These are phyloP conservation scores for Phytopythium litorale DNA, from an alignment of 352 stramenopile genomes.

Conservation along the genomic window DNA sequence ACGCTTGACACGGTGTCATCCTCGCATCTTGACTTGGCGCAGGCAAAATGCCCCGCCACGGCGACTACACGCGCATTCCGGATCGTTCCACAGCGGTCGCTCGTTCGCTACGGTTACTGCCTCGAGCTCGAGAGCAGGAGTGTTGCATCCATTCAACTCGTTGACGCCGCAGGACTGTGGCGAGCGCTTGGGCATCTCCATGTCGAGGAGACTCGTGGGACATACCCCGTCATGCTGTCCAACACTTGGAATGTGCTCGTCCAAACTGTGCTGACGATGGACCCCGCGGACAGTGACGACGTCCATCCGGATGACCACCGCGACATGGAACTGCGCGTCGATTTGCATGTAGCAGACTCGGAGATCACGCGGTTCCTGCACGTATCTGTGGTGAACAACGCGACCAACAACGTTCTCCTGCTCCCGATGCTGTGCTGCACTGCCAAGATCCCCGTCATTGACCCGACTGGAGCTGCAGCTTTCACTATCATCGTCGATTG, in stretches of 20 bases:
- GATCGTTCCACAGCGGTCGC: slow-evolving; percentile 34
- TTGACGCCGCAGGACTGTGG: slow-evolving; percentile 19
- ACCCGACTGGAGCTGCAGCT: slow-evolving; percentile 4
- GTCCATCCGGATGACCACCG: neutral
- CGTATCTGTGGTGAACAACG: slow-evolving; percentile 45
- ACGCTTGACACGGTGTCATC: slow-evolving; percentile 40
- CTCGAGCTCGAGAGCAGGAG: slow-evolving; percentile 38
- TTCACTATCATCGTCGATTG: slow-evolving; percentile 69
- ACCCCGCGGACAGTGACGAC: neutral
- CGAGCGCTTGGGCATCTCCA: slow-evolving; percentile 34
- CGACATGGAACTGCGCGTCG: slow-evolving; percentile 34
- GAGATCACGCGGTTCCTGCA: slow-evolving; percentile 41
- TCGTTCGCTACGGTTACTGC: slow-evolving; percentile 47
- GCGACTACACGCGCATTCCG: slow-evolving; percentile 33
- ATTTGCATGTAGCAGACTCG: slow-evolving; percentile 57
- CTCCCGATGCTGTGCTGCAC: slow-evolving; percentile 29
- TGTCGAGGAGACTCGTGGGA: slow-evolving; percentile 42
- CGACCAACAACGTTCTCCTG: slow-evolving; percentile 25
- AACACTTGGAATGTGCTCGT: slow-evolving; percentile 57
- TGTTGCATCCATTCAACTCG: neutral
- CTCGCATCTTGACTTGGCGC: slow-evolving; percentile 21
- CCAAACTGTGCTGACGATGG: slow-evolving; percentile 29
- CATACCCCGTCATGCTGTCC: slow-evolving; percentile 38
- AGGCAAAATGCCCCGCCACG: neutral
- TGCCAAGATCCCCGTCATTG: slow-evolving; percentile 12